Percentiles rank a stretch among this genome's conserved stretches.
phyloP scores from a whole-genome alignment of 2,329 filamentous ascomycete genomes.

The Fusarium brevicatenulatum region DNA sequence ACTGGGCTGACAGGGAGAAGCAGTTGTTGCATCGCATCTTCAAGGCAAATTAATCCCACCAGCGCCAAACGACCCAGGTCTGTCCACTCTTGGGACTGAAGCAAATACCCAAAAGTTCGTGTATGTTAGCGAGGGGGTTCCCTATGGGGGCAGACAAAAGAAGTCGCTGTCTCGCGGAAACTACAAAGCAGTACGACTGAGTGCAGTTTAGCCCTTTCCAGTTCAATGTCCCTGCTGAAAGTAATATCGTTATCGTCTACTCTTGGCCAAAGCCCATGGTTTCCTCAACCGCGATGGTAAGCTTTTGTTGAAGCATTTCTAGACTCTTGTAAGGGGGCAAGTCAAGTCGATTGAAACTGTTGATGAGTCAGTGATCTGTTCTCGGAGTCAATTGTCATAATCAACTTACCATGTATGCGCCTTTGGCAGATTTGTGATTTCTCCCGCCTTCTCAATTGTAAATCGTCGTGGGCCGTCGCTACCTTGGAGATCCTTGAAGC shows the following conservation, averaged over 20 bases:
- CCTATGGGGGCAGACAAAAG: slow-evolving; percentile 29
- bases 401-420: slow-evolving; percentile 91
- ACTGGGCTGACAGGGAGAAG: slow-evolving; percentile 21
- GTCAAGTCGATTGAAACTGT: slow-evolving; percentile 95
- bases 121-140: slow-evolving; percentile 29
- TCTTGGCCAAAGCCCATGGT: slow-evolving; percentile 99
- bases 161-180: slow-evolving; percentile 26
- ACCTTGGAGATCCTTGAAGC: slow-evolving; percentile 98
- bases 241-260: slow-evolving; percentile 58
- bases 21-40: slow-evolving; percentile 40
- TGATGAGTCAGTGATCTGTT: slow-evolving; percentile 35
- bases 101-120: slow-evolving; percentile 47
- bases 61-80: slow-evolving; percentile 48
- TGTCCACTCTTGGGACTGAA: slow-evolving; percentile 47
- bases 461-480: slow-evolving; percentile 95
- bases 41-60: slow-evolving; percentile 43
- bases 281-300: slow-evolving; percentile 97
- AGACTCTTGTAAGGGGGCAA: slow-evolving; percentile 91
- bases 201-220: slow-evolving; percentile 16
- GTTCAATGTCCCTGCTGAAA: slow-evolving; percentile 30
- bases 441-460: slow-evolving; percentile 97
- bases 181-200: slow-evolving; percentile 31
- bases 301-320: slow-evolving; percentile 85
- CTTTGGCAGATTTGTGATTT: slow-evolving; percentile 90
- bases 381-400: background rate